phyloP scores from a whole-genome alignment of 2,329 filamentous ascomycete species.

The Cercospora sojina region DNA sequence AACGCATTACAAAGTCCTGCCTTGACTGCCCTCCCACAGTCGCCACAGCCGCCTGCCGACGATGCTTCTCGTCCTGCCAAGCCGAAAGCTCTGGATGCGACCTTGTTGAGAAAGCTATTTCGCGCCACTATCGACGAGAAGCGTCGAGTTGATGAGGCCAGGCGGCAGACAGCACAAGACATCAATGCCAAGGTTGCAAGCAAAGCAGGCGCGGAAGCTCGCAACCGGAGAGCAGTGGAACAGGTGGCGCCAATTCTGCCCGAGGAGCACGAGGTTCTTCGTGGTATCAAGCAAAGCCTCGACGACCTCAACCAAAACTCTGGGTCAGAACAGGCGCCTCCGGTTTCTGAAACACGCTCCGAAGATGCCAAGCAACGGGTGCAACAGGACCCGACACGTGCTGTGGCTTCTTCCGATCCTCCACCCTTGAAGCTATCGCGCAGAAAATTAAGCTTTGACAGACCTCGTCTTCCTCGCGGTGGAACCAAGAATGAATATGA shows the following conservation, averaged over 20 bases:
- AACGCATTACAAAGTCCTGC: neutral
- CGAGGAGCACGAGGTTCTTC: slow-evolving; percentile 8
- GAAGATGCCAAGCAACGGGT: slow-evolving; percentile 1
- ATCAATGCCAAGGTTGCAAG: slow-evolving; percentile 2
- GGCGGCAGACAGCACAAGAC: slow-evolving; percentile 5
- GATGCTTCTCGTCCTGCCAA: slow-evolving; percentile 4
- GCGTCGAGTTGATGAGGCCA: slow-evolving; percentile 18
- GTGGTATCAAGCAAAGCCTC: slow-evolving; percentile 9
- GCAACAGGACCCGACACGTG: slow-evolving; percentile 1
- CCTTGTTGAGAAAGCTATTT: slow-evolving; percentile 23
- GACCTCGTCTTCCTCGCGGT: slow-evolving; percentile 19
- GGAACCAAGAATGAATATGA: slow-evolving; percentile 28
- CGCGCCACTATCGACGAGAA: slow-evolving; percentile 27
- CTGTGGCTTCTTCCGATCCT: neutral
- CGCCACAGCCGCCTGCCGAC: neutral
- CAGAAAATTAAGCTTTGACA: slow-evolving; percentile 6
- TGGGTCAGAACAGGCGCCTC: neutral
- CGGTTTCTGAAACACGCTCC: neutral
- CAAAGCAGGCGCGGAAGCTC: slow-evolving; percentile 7
- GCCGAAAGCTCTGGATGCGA: slow-evolving; percentile 19
- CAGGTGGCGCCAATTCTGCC: slow-evolving; percentile 1
- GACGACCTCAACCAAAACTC: neutral
- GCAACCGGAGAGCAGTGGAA: neutral
- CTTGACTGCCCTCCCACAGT: slow-evolving; percentile 5
- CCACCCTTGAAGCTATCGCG: neutral